These are phyloP conservation scores for Phytophthora litchii DNA, from an alignment of 352 stramenopile genomes.

Conservation along the genomic window DNA sequence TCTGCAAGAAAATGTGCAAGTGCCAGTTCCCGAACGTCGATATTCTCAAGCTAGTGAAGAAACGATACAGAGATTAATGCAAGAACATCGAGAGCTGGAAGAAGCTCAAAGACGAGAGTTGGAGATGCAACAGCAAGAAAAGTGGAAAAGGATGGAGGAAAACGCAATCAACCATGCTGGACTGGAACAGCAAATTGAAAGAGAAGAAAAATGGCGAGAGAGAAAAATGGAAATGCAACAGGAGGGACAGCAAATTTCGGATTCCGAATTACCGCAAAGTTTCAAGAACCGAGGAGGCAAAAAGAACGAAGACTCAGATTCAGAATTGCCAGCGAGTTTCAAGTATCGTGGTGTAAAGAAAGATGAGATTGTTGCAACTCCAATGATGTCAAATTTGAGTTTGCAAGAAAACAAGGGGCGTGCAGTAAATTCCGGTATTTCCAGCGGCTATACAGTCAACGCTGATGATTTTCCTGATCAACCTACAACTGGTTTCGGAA, in stretches of 20 bases:
- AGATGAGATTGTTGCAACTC: conserved; percentile 8
- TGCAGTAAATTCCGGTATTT: neutral
- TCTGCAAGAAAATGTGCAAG: conserved; percentile 30
- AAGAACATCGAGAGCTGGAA: conserved; percentile 33
- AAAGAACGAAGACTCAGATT: conserved; percentile 21
- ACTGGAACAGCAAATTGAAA: conserved; percentile 14
- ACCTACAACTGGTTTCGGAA: conserved; percentile 15
- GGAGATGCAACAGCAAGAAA: conserved; percentile 24
- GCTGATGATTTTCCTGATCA: neutral
- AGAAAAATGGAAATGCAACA: conserved; percentile 3
- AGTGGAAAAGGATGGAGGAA: conserved; percentile 26
- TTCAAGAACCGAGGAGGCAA: conserved; percentile 12
- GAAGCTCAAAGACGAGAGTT: conserved; percentile 16
- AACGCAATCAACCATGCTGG: conserved; percentile 17
- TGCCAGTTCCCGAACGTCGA: neutral
- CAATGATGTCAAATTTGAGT: conserved; percentile 15
- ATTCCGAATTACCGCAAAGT: conserved; percentile 11
- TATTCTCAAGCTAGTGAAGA: conserved; percentile 24
- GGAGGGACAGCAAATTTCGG: conserved; percentile 2
- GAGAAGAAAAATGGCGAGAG: conserved; percentile 24
- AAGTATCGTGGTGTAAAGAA: conserved; percentile 13
- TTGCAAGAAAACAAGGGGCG: conserved; percentile 12
- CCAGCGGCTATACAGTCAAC: conserved; percentile 14
- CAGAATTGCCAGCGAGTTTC: conserved; percentile 14
- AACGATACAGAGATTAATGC: conserved; percentile 29